Percentiles rank a stretch among this genome's conserved stretches.
Evolutionary conservation across 305 asterid species (phyloP).

Genomic region (Rubia tinctorum): DNA sequence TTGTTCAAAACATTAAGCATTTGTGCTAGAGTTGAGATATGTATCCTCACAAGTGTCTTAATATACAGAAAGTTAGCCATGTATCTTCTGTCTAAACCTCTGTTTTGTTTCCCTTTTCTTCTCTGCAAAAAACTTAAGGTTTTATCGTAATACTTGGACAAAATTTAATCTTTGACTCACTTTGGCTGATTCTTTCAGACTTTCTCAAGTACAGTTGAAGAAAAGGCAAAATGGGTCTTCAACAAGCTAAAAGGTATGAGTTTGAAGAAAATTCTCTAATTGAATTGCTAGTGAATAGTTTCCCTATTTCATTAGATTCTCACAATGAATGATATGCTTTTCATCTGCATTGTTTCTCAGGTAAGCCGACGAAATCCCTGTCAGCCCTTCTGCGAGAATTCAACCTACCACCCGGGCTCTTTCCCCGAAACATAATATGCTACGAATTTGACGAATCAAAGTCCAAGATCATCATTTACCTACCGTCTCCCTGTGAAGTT

Average conservation of each 20-base stretch:
- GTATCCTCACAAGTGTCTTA: neutral
- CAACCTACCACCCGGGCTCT: slow-evolving; percentile 83
- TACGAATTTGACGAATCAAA: slow-evolving; percentile 68
- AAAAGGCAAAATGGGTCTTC: slow-evolving; percentile 96
- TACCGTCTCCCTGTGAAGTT: slow-evolving; percentile 66
- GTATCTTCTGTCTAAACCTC: neutral
- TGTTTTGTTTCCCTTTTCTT: neutral
- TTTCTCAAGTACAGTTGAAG: slow-evolving; percentile 82
- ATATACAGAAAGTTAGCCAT: neutral
- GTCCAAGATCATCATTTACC: slow-evolving; percentile 60
- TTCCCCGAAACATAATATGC: slow-evolving; percentile 77
- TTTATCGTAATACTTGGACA: neutral
- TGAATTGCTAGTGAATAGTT: neutral
- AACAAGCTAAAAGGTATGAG: slow-evolving; percentile 87
- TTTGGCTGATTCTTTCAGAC: slow-evolving; percentile 42
- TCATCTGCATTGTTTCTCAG: slow-evolving; percentile 28
- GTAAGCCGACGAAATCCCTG: slow-evolving; percentile 69
- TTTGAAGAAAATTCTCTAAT: neutral
- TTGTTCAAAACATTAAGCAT: no score
- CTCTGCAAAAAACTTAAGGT: neutral
- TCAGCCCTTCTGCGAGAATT: slow-evolving; percentile 73
- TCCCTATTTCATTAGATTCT: neutral
- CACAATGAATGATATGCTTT: neutral
- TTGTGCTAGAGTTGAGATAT: neutral
- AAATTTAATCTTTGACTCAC: neutral